phyloP scores from a whole-genome alignment of 768 basidiomycete genomes.

The Leccinellum albellum region DNA sequence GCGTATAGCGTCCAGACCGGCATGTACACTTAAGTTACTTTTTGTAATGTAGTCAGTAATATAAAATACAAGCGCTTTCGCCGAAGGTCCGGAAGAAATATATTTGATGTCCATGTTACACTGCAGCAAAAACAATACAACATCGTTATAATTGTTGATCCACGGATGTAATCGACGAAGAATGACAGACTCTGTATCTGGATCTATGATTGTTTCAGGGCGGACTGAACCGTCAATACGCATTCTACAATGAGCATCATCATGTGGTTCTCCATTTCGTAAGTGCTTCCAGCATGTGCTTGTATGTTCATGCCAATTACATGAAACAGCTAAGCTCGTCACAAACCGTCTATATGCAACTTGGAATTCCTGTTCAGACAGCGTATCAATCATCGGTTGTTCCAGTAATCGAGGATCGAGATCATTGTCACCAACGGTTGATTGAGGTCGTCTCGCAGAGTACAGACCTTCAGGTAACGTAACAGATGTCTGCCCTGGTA shows the following conservation, averaged over 20 bases:
- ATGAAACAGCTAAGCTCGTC: too few species aligned
- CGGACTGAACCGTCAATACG: not conserved
- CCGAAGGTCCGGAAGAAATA: too few species aligned
- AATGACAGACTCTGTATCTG: conserved; percentile 5
- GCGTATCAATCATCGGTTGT: too few species aligned
- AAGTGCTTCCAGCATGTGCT: not conserved
- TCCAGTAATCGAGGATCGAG: too few species aligned
- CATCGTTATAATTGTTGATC: conserved; percentile 15
- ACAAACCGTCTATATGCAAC: too few species aligned
- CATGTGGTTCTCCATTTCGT: not conserved
- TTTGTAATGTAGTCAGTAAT: conserved; percentile 32
- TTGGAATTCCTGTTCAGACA: too few species aligned
- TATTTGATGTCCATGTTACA: too few species aligned
- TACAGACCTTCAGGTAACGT: too few species aligned
- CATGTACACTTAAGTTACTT: not conserved
- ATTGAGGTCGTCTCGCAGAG: too few species aligned
- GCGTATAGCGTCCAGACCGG: not conserved
- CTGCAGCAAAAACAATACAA: conserved; percentile 13
- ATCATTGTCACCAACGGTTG: not conserved
- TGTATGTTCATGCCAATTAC: not conserved
- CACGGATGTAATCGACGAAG: conserved; percentile 4
- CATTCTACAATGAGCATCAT: not conserved
- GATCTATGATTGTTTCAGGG: not conserved
- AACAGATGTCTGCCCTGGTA: not conserved
- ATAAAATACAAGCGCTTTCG: conserved; percentile 23